phyloP scores from a whole-genome alignment of 345 rosid genomes.

The Trapa bicornis region DNA sequence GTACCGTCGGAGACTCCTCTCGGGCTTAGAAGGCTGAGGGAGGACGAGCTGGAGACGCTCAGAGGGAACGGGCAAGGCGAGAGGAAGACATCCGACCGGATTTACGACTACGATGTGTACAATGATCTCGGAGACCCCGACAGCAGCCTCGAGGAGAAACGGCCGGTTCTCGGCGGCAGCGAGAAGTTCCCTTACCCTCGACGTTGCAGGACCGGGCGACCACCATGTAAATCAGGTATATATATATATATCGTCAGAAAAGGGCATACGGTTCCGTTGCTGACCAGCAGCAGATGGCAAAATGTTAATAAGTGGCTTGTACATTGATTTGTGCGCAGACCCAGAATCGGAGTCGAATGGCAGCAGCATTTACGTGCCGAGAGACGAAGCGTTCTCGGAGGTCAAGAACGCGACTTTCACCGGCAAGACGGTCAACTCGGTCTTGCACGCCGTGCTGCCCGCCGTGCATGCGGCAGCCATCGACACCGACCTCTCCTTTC shows the following conservation, averaged over 20 bases:
- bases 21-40: slow-evolving; percentile 40
- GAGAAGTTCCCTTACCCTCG: slow-evolving; percentile 32
- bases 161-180: slow-evolving; percentile 40
- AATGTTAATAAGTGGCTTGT: no score
- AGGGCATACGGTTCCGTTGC: no score
- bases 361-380: slow-evolving; percentile 42
- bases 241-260: no score
- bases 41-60: slow-evolving; percentile 39
- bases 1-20: slow-evolving; percentile 52
- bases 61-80: slow-evolving; percentile 60
- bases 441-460: slow-evolving; percentile 46
- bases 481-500: slow-evolving; percentile 40
- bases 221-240: slow-evolving; percentile 17
- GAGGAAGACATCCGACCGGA: slow-evolving; percentile 37
- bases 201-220: slow-evolving; percentile 39
- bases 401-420: slow-evolving; percentile 39
- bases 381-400: slow-evolving; percentile 64
- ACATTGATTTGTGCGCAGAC: slow-evolving; percentile 19
- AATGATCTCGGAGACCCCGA: slow-evolving; percentile 75
- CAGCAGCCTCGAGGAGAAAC: neutral
- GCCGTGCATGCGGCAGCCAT: slow-evolving; percentile 25
- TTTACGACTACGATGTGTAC: slow-evolving; percentile 74
- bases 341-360: slow-evolving; percentile 34
- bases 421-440: slow-evolving; percentile 44
- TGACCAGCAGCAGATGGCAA: no score